These are phyloP conservation scores for Amaranthus hypochondriacus DNA, from an alignment of 148 eudicot species.

Conservation along the genomic window DNA sequence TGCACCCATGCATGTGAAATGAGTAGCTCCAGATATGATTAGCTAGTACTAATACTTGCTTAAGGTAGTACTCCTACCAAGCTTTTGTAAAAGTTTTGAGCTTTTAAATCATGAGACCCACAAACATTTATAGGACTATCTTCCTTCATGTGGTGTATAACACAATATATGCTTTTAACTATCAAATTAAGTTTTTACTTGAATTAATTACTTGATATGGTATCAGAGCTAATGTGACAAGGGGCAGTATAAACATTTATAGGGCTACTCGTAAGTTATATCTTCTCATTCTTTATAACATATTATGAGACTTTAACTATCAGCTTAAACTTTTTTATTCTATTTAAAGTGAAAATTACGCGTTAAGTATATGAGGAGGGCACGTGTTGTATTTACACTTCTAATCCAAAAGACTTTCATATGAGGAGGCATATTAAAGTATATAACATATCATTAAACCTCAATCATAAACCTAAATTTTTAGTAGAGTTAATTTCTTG, in stretches of 20 bases:
- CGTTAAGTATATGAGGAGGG: no score
- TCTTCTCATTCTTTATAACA: no score
- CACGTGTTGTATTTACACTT: no score
- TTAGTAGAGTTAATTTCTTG: no score
- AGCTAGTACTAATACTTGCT: not conserved
- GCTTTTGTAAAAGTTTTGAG: not conserved
- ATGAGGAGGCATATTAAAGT: no score
- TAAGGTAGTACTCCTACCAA: not conserved
- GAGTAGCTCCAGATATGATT: not conserved
- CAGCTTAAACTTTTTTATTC: no score
- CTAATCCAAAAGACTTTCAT: no score
- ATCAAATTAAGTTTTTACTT: no score
- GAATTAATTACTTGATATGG: not conserved
- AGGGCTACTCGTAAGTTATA: not conserved
- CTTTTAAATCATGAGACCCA: not conserved
- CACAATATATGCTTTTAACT: not conserved
- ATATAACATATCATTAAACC: no score
- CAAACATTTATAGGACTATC: not conserved
- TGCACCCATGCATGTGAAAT: constrained; percentile 7
- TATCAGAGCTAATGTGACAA: not conserved
- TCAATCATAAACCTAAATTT: no score
- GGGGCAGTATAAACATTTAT: not conserved
- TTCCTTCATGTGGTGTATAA: not conserved
- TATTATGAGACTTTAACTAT: no score
- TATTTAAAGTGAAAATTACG: no score